phyloP scores from a whole-genome alignment of 2,329 filamentous ascomycete species.

The Fusarium coffeatum region DNA sequence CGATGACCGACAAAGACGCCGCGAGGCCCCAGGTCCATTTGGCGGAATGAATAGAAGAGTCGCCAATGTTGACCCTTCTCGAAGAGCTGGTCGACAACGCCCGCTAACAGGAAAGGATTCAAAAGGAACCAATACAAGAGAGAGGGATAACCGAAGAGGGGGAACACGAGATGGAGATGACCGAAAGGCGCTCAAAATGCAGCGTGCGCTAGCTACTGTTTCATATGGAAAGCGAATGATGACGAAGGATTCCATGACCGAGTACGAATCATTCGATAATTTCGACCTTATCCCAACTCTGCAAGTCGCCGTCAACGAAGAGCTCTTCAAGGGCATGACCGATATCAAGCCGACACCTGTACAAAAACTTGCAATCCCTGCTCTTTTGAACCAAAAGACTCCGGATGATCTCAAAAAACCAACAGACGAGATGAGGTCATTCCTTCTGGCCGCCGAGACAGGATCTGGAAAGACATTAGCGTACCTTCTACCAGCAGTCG shows the following conservation, averaged over 20 bases:
- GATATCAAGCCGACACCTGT: conserved; percentile 87
- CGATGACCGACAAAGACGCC: conserved; percentile 52
- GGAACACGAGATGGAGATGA: conserved; percentile 50
- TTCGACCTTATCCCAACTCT: conserved; percentile 80
- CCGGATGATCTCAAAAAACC: conserved; percentile 42
- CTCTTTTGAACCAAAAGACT: conserved; percentile 71
- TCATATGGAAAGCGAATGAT: conserved; percentile 74
- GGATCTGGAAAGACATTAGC: conserved; percentile 97
- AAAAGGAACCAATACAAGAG: conserved; percentile 40
- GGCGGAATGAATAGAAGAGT: conserved; percentile 67
- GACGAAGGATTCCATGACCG: conserved; percentile 67
- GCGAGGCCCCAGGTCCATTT: conserved; percentile 61
- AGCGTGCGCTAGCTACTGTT: conserved; percentile 79
- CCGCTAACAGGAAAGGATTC: conserved; percentile 31
- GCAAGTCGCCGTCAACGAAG: conserved; percentile 75
- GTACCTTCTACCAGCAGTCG: conserved; percentile 85
- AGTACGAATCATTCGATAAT: conserved; percentile 82
- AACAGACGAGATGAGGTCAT: conserved; percentile 62
- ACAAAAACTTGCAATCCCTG: conserved; percentile 88
- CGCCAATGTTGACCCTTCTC: conserved; percentile 53
- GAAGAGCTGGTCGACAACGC: conserved; percentile 34
- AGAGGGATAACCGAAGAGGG: conserved; percentile 52
- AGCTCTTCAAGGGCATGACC: conserved; percentile 79
- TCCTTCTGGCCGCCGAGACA: conserved; percentile 92
- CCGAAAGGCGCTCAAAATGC: conserved; percentile 92